Base-by-base conservation (phyloP, 2,329 filamentous ascomycete genomes). In the Fusarium nisikadoi region DNA sequence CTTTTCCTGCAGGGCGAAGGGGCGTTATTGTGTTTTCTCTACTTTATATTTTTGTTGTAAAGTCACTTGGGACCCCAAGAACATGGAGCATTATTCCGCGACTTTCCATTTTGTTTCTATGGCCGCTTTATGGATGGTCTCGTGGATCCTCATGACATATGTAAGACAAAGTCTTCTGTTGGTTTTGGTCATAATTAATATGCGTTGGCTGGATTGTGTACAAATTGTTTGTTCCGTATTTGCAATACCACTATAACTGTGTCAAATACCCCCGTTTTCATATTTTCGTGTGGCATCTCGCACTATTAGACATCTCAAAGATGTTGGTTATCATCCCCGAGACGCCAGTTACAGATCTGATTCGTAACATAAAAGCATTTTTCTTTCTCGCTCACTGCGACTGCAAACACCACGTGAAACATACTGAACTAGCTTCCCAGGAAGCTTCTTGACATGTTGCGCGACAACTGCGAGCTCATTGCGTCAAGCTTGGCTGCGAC, bases 401-500 rank as follows among this genome's bases (percentile, higher is more conserved):
- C 35, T 23, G 33, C 41, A 46, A 29, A 53, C 13, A 46, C 46
- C 53, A 46, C 23, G 31, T 31, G 17, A 29, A 39, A 29, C 41
- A 29, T 16, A 46, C 46, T 49, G 33, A 14, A 39, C 76, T 56
- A 79, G 39, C 61, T 59, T 20, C 70, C 77, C 62, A 97, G 80
- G 78, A 97, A 97, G 0, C 81, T 83, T 69, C 92, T 87, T 55
- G 84, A 80, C 54, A 82, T 82, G 82, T 97, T 97, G 70, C 93
- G 87, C 16, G 86, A 86, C 68, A 86, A 84, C 81, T 95, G 90
- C 12, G 86, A 87, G 58, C 87, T 91, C 74, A 90, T 88, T 1
- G 91, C 92, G 73, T 97, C 92, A 31, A 97, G 79, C 80, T 93
- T 94, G 38, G 95, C 92, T 2, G 90, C 93, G 20, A 92, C 86